Evolutionary conservation across 2,329 filamentous ascomycete species (phyloP).

Genomic region (Fusarium marasasianum): DNA sequence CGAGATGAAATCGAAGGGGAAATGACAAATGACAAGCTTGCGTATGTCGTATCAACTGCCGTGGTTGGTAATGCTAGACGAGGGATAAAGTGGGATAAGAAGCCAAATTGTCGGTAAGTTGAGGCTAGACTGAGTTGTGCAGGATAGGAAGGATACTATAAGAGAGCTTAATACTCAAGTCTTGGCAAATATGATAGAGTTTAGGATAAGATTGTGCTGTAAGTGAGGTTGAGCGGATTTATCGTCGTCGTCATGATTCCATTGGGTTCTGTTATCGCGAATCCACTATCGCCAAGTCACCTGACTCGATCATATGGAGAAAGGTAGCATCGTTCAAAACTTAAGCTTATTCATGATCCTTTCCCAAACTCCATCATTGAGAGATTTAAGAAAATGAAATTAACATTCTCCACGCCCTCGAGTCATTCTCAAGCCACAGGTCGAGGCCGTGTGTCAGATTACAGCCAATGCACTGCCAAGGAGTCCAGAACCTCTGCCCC

Average conservation of each 20-base stretch:
- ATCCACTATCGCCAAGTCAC: not conserved
- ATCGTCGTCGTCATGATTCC: not conserved
- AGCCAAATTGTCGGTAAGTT: not conserved
- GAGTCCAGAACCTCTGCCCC: constrained; percentile 3
- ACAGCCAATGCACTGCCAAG: constrained; percentile 14
- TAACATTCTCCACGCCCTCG: not conserved
- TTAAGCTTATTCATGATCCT: not conserved
- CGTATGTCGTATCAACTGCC: not conserved
- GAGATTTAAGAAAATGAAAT: not conserved
- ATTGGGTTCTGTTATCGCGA: not conserved
- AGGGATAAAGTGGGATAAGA: constrained; percentile 9
- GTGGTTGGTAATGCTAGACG: not conserved
- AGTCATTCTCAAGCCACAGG: not conserved
- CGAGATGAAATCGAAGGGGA: not conserved
- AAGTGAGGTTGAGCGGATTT: not conserved
- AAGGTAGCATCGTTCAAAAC: not conserved
- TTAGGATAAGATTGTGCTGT: too few species aligned
- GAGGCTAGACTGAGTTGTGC: not conserved
- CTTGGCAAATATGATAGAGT: not conserved
- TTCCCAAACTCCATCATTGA: not conserved
- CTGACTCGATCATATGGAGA: not conserved
- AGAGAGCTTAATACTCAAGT: not conserved
- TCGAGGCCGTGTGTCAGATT: not conserved
- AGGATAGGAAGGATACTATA: not conserved
- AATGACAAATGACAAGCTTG: not conserved